Percentiles rank a stretch among this genome's conserved stretches.
Conservation (phyloP, 139 green algal genomes). For the Picochlorum sp. region DNA sequence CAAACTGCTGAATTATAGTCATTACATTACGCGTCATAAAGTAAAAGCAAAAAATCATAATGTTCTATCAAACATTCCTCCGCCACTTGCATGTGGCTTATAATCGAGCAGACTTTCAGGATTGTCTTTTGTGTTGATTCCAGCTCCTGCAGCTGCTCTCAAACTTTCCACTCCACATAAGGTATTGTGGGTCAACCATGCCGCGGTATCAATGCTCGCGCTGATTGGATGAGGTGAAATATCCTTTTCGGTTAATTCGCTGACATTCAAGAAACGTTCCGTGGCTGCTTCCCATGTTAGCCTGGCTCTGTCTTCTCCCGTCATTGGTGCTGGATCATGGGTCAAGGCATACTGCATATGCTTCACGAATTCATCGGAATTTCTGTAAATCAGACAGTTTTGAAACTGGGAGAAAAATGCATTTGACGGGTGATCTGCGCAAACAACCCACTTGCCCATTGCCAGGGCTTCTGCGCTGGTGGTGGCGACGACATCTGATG, state of each 20-base stretch:
- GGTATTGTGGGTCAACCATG: conserved; percentile 50
- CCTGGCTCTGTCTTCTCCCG: conserved; percentile 50
- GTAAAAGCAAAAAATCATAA: neutral
- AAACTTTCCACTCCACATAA: conserved; percentile 52
- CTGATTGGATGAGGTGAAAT: conserved; percentile 20
- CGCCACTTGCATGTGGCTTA: conserved; percentile 37
- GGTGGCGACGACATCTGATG: conserved; percentile 93
- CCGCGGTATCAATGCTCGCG: conserved; percentile 47
- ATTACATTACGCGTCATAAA: neutral
- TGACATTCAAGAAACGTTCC: conserved; percentile 82
- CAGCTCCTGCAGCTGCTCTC: conserved; percentile 48
- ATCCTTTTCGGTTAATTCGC: conserved; percentile 52
- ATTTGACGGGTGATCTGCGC: conserved; percentile 91
- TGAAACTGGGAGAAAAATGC: conserved; percentile 82
- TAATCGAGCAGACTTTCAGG: conserved; percentile 53
- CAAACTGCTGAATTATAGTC: no score
- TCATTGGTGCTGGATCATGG: conserved; percentile 67
- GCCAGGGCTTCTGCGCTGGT: conserved; percentile 96
- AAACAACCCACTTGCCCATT: conserved; percentile 98
- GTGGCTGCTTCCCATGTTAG: conserved; percentile 96
- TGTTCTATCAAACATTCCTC: conserved; percentile 52
- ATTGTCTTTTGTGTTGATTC: conserved; percentile 60
- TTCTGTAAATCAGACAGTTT: conserved; percentile 66
- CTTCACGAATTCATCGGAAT: conserved; percentile 76
- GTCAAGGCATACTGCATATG: conserved; percentile 63